Evolutionary conservation across 2,329 filamentous ascomycete species (phyloP).

Genomic region (Neopestalotiopsis rosae): DNA sequence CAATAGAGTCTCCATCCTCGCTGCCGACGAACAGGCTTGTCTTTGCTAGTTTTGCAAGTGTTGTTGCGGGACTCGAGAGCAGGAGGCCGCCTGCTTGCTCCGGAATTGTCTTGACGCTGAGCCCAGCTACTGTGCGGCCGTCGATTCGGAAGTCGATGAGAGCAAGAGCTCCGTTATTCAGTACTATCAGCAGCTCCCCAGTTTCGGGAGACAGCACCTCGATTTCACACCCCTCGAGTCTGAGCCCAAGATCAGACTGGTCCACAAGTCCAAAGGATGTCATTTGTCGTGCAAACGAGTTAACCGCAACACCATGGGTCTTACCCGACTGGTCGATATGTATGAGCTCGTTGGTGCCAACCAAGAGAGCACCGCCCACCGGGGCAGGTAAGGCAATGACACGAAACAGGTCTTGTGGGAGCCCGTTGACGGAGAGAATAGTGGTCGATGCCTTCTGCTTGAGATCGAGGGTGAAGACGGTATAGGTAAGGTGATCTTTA

Average conservation of each 20-base stretch:
- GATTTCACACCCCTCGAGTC: constrained; percentile 80
- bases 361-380: constrained; percentile 84
- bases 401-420: constrained; percentile 86
- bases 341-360: constrained; percentile 89
- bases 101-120: constrained; percentile 73
- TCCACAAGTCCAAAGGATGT: constrained; percentile 87
- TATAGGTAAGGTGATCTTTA: constrained; percentile 86
- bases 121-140: constrained; percentile 86
- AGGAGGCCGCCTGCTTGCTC: constrained; percentile 67
- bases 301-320: constrained; percentile 89
- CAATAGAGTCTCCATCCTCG: constrained; percentile 78
- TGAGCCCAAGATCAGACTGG: constrained; percentile 80
- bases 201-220: constrained; percentile 77
- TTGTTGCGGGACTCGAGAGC: constrained; percentile 69
- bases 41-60: constrained; percentile 70
- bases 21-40: constrained; percentile 84
- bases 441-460: constrained; percentile 93
- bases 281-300: constrained; percentile 82
- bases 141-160: constrained; percentile 85
- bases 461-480: constrained; percentile 93
- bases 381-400: constrained; percentile 84
- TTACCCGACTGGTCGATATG: constrained; percentile 97
- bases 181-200: constrained; percentile 83
- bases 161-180: constrained; percentile 76
- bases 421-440: constrained; percentile 81